Base-by-base conservation (phyloP, 805 yeast species). In the Candida wancherniae region DNA sequence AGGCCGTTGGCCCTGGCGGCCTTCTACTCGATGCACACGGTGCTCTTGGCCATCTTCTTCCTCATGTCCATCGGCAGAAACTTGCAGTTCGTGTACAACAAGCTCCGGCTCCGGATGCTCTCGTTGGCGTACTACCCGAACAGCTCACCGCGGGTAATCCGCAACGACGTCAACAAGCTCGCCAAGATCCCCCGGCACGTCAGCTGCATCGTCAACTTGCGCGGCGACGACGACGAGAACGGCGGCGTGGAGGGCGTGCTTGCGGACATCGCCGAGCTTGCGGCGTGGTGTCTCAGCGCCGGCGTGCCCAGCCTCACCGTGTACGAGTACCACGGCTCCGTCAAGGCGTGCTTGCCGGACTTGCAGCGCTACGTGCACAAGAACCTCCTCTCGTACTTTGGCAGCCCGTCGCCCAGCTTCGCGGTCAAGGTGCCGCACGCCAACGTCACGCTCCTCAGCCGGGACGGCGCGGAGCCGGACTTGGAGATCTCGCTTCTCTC, bases 271-370 rank as follows among this genome's bases (percentile, higher is more conserved):
- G 73, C 88, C 27, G 95, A 88, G 48, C 41, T 88, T 21, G 71
- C 77, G 1, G 78, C 92, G 5, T 92, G 98, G 98, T 71, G 86
- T 22, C 55, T 85, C n/a, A 81, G 94, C 19, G 77, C 90, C n/a
- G 96, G 96, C 2, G 75, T 87, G 29, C 75, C 77, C 23, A 61
- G 66, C 37, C 63, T 90, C 37, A 68, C 82, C 3, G 65, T 92
- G 24, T 90, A 85, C 61, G 97, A 92, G 57, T 72, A 72, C 49
- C 77, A 75, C 34, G 97, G 96, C 2, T 58, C 71, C 2, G 62
- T 85, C 28, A 40, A 46, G 27, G 19, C 23, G 6, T 30, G 40
- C 32, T 45, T 51, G 26, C 73, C 75, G 16, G 77, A 75, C 22
- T 63, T 84, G 35, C 69, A 77, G 37, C 64, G 71, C 16, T 71